These are phyloP conservation scores for Scenedesmus sp. DNA, from an alignment of 163 green algal species.

Conservation along the genomic window DNA sequence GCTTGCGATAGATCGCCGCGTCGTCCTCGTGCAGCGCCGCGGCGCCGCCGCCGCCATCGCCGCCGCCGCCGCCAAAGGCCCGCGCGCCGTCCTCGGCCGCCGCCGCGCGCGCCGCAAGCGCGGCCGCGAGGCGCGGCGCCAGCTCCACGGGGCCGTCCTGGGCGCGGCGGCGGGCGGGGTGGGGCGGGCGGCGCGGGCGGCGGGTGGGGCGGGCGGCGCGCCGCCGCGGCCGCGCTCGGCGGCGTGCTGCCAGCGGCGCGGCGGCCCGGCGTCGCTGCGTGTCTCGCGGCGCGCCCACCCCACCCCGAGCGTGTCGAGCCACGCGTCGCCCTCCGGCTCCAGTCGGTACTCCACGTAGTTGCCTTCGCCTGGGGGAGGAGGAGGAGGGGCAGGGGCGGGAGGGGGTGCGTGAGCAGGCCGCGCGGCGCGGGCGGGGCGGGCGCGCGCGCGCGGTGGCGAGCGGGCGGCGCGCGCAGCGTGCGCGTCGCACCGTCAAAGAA, in stretches of 20 bases:
- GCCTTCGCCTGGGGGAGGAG: constrained; percentile 50
- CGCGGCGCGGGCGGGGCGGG: too few relatives aligned
- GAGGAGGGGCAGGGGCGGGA: too few relatives aligned
- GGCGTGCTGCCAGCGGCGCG: too few relatives aligned
- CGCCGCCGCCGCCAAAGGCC: background rate
- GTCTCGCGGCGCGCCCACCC: too few relatives aligned
- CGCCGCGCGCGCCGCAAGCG: constrained; percentile 19
- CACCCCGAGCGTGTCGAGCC: constrained; percentile 70
- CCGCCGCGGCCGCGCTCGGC: too few relatives aligned
- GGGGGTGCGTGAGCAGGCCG: too few relatives aligned
- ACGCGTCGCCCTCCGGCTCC: constrained; percentile 74
- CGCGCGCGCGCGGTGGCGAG: too few relatives aligned
- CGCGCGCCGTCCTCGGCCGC: background rate
- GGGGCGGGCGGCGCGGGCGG: too few relatives aligned
- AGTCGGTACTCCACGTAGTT: constrained; percentile 81
- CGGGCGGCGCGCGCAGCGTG: too few relatives aligned
- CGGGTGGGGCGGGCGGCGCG: too few relatives aligned
- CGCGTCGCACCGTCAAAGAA: constrained; percentile 90
- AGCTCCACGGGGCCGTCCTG: constrained; percentile 22
- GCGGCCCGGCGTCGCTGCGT: too few relatives aligned
- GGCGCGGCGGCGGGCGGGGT: too few relatives aligned
- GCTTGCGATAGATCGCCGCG: constrained; percentile 50
- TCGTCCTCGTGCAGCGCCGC: constrained; percentile 26
- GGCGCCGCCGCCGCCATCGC: background rate
- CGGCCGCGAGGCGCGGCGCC: constrained; percentile 9